phyloP scores from a whole-genome alignment of 495 filamentous ascomycete genomes.

The Penicillium antarcticum region DNA sequence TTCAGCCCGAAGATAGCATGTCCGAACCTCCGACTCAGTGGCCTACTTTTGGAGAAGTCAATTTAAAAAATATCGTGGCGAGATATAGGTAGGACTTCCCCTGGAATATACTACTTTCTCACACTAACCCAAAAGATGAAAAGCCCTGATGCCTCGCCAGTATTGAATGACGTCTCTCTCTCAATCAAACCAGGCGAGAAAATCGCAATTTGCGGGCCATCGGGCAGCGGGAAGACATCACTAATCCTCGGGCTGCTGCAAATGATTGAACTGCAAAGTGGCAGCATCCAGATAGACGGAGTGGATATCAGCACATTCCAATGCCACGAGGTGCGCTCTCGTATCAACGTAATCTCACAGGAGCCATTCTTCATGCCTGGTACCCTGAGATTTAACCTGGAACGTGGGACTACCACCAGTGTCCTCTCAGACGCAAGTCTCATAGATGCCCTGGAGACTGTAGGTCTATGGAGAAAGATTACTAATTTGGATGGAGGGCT shows the following conservation, averaged over 20 bases:
- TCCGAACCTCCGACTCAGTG: background rate
- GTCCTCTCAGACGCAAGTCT: conserved; percentile 4
- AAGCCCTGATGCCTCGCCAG: background rate
- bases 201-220: background rate
- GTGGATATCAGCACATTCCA: background rate
- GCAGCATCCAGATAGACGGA: background rate
- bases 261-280: background rate
- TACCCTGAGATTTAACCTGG: background rate
- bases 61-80: conserved; percentile 4
- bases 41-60: conserved; percentile 1
- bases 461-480: conserved; percentile 29
- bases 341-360: background rate
- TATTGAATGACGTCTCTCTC: background rate
- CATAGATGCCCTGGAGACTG: conserved; percentile 1
- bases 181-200: background rate
- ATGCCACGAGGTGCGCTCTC: background rate
- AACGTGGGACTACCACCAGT: background rate
- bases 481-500: conserved; percentile 10
- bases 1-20: background rate
- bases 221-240: background rate
- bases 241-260: background rate
- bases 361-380: background rate
- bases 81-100: conserved; percentile 4
- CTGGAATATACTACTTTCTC: background rate
- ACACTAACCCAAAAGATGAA: background rate